Conservation (phyloP, 2,329 filamentous ascomycete species). For the Diaporthe helianthi region DNA sequence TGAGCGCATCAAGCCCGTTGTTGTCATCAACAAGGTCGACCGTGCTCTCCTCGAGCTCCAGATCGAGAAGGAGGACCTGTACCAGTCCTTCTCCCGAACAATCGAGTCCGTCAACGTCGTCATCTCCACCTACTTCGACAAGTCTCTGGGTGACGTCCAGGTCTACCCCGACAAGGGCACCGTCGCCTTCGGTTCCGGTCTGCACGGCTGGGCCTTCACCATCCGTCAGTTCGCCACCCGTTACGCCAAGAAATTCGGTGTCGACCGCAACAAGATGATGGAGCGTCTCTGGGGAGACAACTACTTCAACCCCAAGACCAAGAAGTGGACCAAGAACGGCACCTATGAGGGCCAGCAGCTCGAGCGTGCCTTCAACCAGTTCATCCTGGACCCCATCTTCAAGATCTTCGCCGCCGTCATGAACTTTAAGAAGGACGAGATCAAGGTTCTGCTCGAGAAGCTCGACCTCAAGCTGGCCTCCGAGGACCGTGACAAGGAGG, state of each 20-base stretch:
- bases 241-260: conserved; percentile 99
- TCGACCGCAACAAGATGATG: conserved; percentile 99
- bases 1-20: conserved; percentile 99
- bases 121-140: conserved; percentile 99
- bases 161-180: conserved; percentile 98
- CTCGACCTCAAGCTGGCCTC: conserved; percentile 87
- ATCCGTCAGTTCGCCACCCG: conserved; percentile 94
- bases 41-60: conserved; percentile 99
- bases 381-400: conserved; percentile 99
- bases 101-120: conserved; percentile 99
- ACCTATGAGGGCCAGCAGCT: conserved; percentile 85
- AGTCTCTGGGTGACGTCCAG: conserved; percentile 95
- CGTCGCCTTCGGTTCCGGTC: conserved; percentile 98
- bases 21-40: conserved; percentile 99
- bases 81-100: conserved; percentile 99
- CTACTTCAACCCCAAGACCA: conserved; percentile 99
- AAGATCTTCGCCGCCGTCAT: conserved; percentile 96
- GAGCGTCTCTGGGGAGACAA: conserved; percentile 99
- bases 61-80: conserved; percentile 97
- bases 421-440: conserved; percentile 98
- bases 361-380: conserved; percentile 99
- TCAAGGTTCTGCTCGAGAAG: conserved; percentile 83
- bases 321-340: conserved; percentile 97
- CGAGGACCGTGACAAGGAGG: conserved; percentile 92
- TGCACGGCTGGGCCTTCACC: conserved; percentile 99